Conservation (phyloP, 352 stramenopile species). For the Pythium sukuiense region DNA sequence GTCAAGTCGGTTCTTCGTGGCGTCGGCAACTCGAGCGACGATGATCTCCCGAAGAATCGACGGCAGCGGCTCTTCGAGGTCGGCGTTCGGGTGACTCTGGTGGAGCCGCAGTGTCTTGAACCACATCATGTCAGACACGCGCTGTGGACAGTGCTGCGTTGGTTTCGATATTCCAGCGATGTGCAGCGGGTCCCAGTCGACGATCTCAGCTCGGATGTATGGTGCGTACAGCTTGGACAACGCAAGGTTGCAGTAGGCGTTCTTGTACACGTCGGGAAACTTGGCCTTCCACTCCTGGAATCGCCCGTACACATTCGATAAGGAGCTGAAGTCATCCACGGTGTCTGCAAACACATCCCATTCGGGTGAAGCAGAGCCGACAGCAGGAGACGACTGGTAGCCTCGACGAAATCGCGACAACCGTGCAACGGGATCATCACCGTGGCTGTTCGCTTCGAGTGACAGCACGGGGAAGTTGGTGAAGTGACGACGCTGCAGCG, state of each 20-base stretch:
- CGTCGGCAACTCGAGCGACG: conserved; percentile 36
- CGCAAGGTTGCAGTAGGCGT: conserved; percentile 58
- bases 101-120: conserved; percentile 48
- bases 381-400: background rate
- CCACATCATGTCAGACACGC: conserved; percentile 51
- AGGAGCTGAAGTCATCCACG: conserved; percentile 68
- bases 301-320: conserved; percentile 52
- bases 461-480: background rate
- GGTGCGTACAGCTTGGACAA: conserved; percentile 59
- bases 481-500: background rate
- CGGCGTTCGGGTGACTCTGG: background rate
- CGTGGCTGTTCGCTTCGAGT: background rate
- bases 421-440: background rate
- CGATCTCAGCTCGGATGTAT: conserved; percentile 63
- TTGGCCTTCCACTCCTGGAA: conserved; percentile 76
- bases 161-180: conserved; percentile 25
- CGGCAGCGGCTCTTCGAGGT: conserved; percentile 33
- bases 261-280: conserved; percentile 71
- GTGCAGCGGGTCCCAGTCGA: conserved; percentile 64
- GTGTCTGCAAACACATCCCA: conserved; percentile 55
- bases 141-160: conserved; percentile 25
- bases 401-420: conserved; percentile 12
- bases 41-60: conserved; percentile 61
- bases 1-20: conserved; percentile 50
- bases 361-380: background rate